Base-by-base conservation (phyloP, 2,329 filamentous ascomycete genomes). In the Cladosporium sp. region DNA sequence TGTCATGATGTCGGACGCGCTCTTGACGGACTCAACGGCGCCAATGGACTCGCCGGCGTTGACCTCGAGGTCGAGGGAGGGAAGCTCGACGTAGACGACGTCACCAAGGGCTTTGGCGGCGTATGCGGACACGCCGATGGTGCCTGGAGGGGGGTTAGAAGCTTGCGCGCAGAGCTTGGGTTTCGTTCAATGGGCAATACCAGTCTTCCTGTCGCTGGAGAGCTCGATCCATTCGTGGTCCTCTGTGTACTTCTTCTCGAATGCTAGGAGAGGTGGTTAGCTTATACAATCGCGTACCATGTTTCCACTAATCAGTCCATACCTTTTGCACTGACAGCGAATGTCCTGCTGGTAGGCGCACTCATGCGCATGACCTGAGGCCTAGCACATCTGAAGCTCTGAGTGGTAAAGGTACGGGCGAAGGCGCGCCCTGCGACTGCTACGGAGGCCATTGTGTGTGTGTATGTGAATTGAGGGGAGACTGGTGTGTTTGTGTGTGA, bases 171-270 rank as follows among this genome's bases (percentile, higher is more conserved):
- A n/a, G n/a, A 34, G 32, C 18, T 59, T 64, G 51, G 34, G 67
- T 41, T 41, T 47, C 6, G 26, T 24, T 68, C 61, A 58, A 24
- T 21, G n/a, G 32, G 34, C 12, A 71, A 44, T 87, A 84, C 92
- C 93, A 59, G 89, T 90, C 80, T 91, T 94, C 78, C 90, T 88
- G 81, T 96, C 91, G 61, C 87, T 88, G 65, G 89, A 90, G 68
- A 97, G 83, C 80, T 97, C 93, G 78, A 99, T 89, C 95, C 95
- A 99, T 84, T 99, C 95, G 85, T 99, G 95, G 78, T 97, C 94
- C 79, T 93, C 90, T 71, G 95, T 97, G 85, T 96, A 99, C 79
- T 90, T 92, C 82, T 95, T 94, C 73, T 86, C 82, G 65, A 84
- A 82, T 74, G 81, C 89, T 91, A 69, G 44, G 12, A 11, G n/a